These are phyloP conservation scores for Didymella pinodella DNA, from an alignment of 2,329 filamentous ascomycete species.

Conservation along the genomic window DNA sequence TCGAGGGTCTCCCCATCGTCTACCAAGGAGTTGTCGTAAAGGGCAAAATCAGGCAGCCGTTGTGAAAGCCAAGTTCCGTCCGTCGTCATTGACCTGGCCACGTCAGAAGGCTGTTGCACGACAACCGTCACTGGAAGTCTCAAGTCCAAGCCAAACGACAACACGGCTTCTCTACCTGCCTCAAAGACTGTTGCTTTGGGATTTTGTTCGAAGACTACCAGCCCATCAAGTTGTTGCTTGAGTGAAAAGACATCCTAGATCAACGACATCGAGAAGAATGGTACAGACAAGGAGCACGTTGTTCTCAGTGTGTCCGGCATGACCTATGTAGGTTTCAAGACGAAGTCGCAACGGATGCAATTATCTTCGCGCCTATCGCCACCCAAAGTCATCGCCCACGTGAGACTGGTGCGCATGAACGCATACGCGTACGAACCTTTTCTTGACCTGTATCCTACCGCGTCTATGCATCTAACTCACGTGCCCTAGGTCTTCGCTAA, in stretches of 20 bases:
- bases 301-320: slow-evolving; percentile 71
- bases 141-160: not conserved
- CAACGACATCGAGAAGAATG: slow-evolving; percentile 37
- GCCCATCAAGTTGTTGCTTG: not conserved
- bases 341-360: slow-evolving; percentile 63
- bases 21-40: not conserved
- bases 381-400: not conserved
- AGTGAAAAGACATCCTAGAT: not conserved
- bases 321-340: slow-evolving; percentile 78
- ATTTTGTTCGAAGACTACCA: not conserved
- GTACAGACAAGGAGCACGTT: slow-evolving; percentile 59
- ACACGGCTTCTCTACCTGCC: not conserved
- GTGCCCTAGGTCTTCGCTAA: not conserved
- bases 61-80: not conserved
- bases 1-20: not conserved
- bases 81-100: not conserved
- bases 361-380: not conserved
- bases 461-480: not conserved
- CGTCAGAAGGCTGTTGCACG: not conserved
- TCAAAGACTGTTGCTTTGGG: not conserved
- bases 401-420: not conserved
- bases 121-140: not conserved
- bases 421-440: not conserved
- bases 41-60: not conserved
- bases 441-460: not conserved